Evolutionary conservation across 2,329 filamentous ascomycete genomes (phyloP).

Genomic region (Teratosphaeriaceae sp.): DNA sequence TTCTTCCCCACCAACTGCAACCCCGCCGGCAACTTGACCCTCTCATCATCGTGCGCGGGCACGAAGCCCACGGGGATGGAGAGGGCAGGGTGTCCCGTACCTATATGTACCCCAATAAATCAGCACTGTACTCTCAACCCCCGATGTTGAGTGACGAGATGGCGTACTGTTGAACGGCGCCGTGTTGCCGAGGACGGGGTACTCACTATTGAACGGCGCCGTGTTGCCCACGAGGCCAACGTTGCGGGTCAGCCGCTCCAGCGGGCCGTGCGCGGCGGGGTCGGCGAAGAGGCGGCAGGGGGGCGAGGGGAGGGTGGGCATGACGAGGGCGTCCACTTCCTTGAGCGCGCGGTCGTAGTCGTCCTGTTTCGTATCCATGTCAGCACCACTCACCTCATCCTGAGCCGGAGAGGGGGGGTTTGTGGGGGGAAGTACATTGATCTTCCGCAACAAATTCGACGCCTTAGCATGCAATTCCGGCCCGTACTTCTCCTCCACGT

Average conservation of each 20-base stretch:
- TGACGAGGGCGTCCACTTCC: conserved; percentile 40
- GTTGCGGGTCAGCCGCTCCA: conserved; percentile 13
- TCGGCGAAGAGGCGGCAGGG: conserved; percentile 12
- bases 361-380: conserved; percentile 13
- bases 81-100: conserved; percentile 39
- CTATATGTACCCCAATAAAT: conserved; percentile 10
- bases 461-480: conserved; percentile 34
- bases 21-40: conserved; percentile 23
- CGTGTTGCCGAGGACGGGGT: background rate
- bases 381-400: background rate
- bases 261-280: conserved; percentile 9
- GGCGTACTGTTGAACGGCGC: conserved; percentile 36
- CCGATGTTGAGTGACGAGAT: background rate
- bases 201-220: conserved; percentile 12
- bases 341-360: conserved; percentile 41
- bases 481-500: conserved; percentile 11
- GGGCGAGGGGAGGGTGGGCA: conserved; percentile 37
- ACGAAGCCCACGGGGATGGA: conserved; percentile 35
- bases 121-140: background rate
- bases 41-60: conserved; percentile 11
- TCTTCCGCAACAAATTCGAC: conserved; percentile 35
- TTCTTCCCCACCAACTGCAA: conserved; percentile 26
- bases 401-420: background rate
- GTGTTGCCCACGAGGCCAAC: conserved; percentile 14
- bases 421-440: conserved; percentile 32